Conservation (phyloP, 768 basidiomycete genomes). For the Strobilomyces echinocephalus region DNA sequence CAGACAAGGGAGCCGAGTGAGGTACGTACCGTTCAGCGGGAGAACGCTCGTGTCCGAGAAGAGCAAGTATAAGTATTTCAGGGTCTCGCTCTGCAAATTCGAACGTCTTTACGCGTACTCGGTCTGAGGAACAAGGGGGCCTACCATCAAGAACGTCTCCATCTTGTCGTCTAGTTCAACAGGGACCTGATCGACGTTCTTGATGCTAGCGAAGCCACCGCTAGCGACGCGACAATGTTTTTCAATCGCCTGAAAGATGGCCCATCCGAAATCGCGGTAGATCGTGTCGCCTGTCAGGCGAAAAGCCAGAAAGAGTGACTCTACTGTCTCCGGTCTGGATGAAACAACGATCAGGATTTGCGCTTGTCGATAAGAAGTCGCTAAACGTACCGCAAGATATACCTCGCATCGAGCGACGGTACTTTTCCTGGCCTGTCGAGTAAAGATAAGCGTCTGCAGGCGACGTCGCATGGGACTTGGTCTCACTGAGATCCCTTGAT, state of each 20-base stretch:
- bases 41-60: slow-evolving; percentile 74
- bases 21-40: slow-evolving; percentile 64
- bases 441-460: not conserved
- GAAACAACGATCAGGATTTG: not conserved
- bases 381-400: slow-evolving; percentile 73
- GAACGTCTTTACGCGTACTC: not conserved
- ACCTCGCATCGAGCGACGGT: slow-evolving; percentile 75
- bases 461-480: not conserved
- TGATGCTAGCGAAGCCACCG: slow-evolving; percentile 80
- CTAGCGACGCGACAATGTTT: slow-evolving; percentile 69
- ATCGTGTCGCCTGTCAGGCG: slow-evolving; percentile 79
- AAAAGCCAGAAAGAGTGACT: slow-evolving; percentile 88
- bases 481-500: slow-evolving; percentile 75
- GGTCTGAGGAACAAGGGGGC: slow-evolving; percentile 19
- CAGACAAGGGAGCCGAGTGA: not conserved
- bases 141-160: slow-evolving; percentile 91
- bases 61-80: slow-evolving; percentile 87
- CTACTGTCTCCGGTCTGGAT: slow-evolving; percentile 83
- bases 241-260: slow-evolving; percentile 85
- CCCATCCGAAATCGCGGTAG: slow-evolving; percentile 84
- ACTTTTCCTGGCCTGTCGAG: slow-evolving; percentile 19
- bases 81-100: slow-evolving; percentile 65
- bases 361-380: not conserved
- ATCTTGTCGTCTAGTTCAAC: slow-evolving; percentile 77
- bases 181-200: slow-evolving; percentile 79